Evolutionary conservation across 1,284 basidiomycete genomes (phyloP).

Genomic region (Cerioporus squamosus): DNA sequence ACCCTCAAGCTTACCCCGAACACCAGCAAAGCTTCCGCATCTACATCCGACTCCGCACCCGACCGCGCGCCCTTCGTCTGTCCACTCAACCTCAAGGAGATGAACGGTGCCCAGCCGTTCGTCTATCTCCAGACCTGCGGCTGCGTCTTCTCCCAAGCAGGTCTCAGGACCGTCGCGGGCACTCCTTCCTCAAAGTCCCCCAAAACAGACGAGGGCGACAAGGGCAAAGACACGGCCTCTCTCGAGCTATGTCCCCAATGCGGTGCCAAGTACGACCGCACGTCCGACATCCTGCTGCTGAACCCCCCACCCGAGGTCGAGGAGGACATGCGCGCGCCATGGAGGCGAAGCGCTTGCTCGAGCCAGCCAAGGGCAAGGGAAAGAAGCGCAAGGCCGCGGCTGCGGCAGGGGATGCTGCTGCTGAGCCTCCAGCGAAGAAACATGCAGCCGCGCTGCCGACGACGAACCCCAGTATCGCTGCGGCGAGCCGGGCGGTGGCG

Average conservation of each 20-base stretch:
- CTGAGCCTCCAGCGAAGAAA: slow-evolving; percentile 42
- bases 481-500: slow-evolving; percentile 63
- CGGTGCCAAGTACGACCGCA: slow-evolving; percentile 63
- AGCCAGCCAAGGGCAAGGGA: slow-evolving; percentile 57
- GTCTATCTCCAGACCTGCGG: slow-evolving; percentile 87
- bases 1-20: slow-evolving; percentile 82
- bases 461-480: slow-evolving; percentile 58
- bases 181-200: slow-evolving; percentile 36
- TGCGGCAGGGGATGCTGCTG: slow-evolving; percentile 28
- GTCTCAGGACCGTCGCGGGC: slow-evolving; percentile 64
- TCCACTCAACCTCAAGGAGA: slow-evolving; percentile 89
- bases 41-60: slow-evolving; percentile 41
- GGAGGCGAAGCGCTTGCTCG: slow-evolving; percentile 55
- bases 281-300: slow-evolving; percentile 57
- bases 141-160: slow-evolving; percentile 85
- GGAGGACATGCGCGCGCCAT: slow-evolving; percentile 55
- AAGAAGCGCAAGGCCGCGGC: slow-evolving; percentile 69
- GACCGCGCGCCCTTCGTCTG: slow-evolving; percentile 80
- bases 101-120: slow-evolving; percentile 90
- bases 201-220: slow-evolving; percentile 30
- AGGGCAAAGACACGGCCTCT: slow-evolving; percentile 20
- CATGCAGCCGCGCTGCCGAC: slow-evolving; percentile 44
- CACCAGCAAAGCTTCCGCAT: slow-evolving; percentile 47
- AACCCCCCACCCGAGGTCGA: slow-evolving; percentile 71
- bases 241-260: slow-evolving; percentile 77